phyloP scores from a whole-genome alignment of 164 flowering plant genomes.

The Vitis labrusca region DNA sequence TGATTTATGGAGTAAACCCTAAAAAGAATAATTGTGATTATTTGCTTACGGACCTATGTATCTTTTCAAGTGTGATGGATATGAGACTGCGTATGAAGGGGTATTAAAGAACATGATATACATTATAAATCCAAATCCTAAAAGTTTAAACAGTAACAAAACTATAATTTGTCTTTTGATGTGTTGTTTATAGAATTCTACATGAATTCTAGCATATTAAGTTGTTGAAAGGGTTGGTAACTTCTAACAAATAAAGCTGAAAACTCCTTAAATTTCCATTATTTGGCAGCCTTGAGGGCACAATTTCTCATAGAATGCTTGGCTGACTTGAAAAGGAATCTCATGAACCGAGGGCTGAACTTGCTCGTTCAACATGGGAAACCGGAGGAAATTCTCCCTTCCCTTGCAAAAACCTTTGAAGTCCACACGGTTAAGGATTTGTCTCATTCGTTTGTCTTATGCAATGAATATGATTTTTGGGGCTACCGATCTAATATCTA shows the following conservation, averaged over 20 bases:
- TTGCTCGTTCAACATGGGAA: constrained; percentile 77
- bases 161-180: no score
- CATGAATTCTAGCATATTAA: no score
- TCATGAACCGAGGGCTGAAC: constrained; percentile 68
- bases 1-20: no score
- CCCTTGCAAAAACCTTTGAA: constrained; percentile 61
- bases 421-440: constrained; percentile 70
- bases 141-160: no score
- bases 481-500: background rate
- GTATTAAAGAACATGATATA: no score
- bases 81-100: no score
- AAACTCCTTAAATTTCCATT: background rate
- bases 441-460: background rate
- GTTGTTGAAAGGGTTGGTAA: no score
- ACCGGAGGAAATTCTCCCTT: constrained; percentile 82
- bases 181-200: no score
- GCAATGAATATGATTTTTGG: background rate
- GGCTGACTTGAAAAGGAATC: constrained; percentile 74
- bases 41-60: no score
- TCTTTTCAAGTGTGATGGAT: no score
- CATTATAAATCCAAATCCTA: no score
- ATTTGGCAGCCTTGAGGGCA: constrained; percentile 72
- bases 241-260: background rate
- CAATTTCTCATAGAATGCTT: constrained; percentile 75
- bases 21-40: no score